A percentile compares a stretch with the other conserved stretches of the same genome.
Conservation (phyloP, 495 filamentous ascomycete species). For the Xylaria bambusicola region DNA sequence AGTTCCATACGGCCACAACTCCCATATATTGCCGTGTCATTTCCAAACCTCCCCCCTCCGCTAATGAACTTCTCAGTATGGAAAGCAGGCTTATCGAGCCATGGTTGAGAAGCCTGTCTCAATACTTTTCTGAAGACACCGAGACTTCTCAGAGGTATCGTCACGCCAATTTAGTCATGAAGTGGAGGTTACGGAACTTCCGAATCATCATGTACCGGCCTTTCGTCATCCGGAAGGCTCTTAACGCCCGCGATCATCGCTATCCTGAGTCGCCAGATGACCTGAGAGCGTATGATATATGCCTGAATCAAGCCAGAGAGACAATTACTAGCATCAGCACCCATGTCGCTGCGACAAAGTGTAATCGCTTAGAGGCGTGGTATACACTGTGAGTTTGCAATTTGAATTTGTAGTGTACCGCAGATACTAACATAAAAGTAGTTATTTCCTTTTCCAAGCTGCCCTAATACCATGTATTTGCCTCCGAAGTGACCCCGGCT, state of each 20-base stretch:
- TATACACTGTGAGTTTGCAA: slow-evolving; percentile 49
- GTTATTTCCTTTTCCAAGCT: slow-evolving; percentile 59
- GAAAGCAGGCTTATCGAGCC: slow-evolving; percentile 49
- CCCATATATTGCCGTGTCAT: slow-evolving; percentile 54
- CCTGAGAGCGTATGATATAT: slow-evolving; percentile 16
- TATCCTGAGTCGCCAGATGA: slow-evolving; percentile 13
- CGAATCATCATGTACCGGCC: slow-evolving; percentile 56
- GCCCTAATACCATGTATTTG: slow-evolving; percentile 53
- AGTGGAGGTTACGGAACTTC: slow-evolving; percentile 57
- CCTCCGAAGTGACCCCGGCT: slow-evolving; percentile 51
- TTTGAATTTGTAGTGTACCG: neutral
- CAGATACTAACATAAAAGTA: slow-evolving; percentile 16
- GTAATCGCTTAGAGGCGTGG: slow-evolving; percentile 51
- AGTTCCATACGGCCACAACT: slow-evolving; percentile 53
- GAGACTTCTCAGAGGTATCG: slow-evolving; percentile 38
- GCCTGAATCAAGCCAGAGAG: slow-evolving; percentile 15
- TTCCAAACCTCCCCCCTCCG: slow-evolving; percentile 50
- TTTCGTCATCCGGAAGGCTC: slow-evolving; percentile 52
- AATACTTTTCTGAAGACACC: slow-evolving; percentile 44
- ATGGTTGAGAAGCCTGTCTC: slow-evolving; percentile 49
- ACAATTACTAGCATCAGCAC: slow-evolving; percentile 15
- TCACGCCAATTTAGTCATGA: slow-evolving; percentile 43
- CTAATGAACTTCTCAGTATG: slow-evolving; percentile 49
- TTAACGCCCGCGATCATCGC: slow-evolving; percentile 27
- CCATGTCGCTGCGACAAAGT: slow-evolving; percentile 30